Conservation (phyloP, 2,329 filamentous ascomycete genomes). For the Huntiella savannae region DNA sequence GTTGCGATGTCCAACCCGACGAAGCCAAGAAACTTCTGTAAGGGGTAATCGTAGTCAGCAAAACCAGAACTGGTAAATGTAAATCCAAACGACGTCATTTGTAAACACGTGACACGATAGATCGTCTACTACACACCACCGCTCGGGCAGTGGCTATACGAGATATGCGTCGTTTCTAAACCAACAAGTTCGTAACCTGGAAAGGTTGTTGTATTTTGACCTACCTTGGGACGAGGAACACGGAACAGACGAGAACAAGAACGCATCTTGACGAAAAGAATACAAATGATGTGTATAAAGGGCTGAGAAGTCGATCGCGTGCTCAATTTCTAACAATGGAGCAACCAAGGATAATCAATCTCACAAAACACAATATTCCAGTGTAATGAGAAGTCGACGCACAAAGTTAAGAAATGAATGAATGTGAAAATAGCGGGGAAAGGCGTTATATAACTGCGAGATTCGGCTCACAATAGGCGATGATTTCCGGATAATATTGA, state of each 20-base stretch:
- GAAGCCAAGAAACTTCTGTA: constrained; percentile 64
- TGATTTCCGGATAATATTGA: too few species aligned
- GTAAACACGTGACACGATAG: background rate
- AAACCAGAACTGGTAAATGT: background rate
- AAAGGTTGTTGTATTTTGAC: constrained; percentile 9
- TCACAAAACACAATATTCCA: too few species aligned
- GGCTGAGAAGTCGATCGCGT: background rate
- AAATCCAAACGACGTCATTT: background rate
- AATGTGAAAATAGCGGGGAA: too few species aligned
- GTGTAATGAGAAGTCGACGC: too few species aligned
- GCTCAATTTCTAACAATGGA: background rate
- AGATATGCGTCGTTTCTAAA: background rate
- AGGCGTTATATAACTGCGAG: too few species aligned
- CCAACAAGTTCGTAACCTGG: background rate
- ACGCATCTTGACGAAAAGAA: constrained; percentile 7
- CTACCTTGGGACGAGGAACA: constrained; percentile 23
- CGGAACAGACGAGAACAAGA: constrained; percentile 16
- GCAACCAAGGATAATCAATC: too few species aligned
- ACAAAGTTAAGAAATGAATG: background rate
- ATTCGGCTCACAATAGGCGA: too few species aligned
- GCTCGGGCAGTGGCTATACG: too few species aligned
- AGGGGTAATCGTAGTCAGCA: background rate
- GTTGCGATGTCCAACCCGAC: constrained; percentile 75
- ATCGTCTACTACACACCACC: background rate
- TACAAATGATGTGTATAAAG: background rate